These are phyloP conservation scores for Yamadazyma sp. DNA, from an alignment of 805 yeast genomes.

Conservation along the genomic window DNA sequence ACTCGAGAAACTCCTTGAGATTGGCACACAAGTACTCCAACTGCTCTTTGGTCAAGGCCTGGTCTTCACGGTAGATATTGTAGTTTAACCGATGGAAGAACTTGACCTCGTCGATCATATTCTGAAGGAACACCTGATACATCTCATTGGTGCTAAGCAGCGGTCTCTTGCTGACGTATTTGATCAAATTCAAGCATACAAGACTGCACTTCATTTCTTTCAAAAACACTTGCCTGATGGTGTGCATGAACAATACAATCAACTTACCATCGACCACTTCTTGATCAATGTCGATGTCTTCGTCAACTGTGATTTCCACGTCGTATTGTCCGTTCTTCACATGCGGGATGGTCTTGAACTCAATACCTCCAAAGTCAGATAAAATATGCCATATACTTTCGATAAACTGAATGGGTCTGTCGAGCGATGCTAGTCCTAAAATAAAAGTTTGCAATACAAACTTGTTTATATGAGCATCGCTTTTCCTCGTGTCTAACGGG, in stretches of 20 bases:
- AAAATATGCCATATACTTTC: constrained; percentile 33
- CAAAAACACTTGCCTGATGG: constrained; percentile 16
- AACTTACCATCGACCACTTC: constrained; percentile 28
- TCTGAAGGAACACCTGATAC: neutral
- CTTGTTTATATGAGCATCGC: constrained; percentile 24
- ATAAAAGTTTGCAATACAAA: constrained; percentile 31
- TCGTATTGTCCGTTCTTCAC: constrained; percentile 1
- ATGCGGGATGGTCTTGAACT: constrained; percentile 9
- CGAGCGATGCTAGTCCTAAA: constrained; percentile 32
- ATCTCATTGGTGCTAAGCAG: neutral
- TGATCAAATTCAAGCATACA: neutral
- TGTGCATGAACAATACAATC: constrained; percentile 35
- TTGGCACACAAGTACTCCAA: constrained; percentile 7
- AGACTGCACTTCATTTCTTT: constrained; percentile 4
- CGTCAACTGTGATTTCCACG: constrained; percentile 7
- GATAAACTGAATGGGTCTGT: constrained; percentile 30
- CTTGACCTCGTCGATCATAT: constrained; percentile 7
- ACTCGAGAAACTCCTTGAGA: neutral
- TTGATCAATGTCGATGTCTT: constrained; percentile 1
- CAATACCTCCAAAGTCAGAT: constrained; percentile 35
- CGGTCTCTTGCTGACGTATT: neutral
- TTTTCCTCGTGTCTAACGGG: neutral
- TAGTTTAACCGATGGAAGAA: constrained; percentile 6
- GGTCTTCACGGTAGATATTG: neutral
- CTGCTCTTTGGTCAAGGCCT: constrained; percentile 6